Conservation (phyloP, 306 rosid genomes). For the Morella rubra region DNA sequence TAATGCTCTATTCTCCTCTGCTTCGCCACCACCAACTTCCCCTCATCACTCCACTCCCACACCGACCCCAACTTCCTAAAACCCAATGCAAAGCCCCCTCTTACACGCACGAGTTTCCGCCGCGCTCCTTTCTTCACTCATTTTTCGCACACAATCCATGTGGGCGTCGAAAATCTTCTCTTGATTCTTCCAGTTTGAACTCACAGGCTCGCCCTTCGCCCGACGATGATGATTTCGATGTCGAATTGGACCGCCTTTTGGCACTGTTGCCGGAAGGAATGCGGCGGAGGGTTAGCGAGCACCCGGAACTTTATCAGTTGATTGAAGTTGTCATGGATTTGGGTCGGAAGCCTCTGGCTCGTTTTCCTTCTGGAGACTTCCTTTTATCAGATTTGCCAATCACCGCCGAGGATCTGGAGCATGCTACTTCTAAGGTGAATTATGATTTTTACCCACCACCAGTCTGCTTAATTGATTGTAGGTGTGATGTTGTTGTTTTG, state of each 20-base stretch:
- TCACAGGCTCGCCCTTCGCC: slow-evolving; percentile 28
- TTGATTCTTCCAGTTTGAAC: slow-evolving; percentile 18
- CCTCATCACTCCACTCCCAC: slow-evolving; percentile 17
- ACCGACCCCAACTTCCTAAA: slow-evolving; percentile 25
- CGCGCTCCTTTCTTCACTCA: slow-evolving; percentile 19
- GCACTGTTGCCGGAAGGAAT: slow-evolving; percentile 76
- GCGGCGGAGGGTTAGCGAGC: slow-evolving; percentile 70
- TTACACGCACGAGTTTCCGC: slow-evolving; percentile 14
- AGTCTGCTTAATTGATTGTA: slow-evolving; percentile 29
- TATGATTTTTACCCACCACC: slow-evolving; percentile 11
- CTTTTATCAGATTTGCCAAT: slow-evolving; percentile 66
- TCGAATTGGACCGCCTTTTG: slow-evolving; percentile 70
- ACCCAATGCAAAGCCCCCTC: slow-evolving; percentile 31
- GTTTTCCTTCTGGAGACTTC: slow-evolving; percentile 87
- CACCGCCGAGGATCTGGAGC: slow-evolving; percentile 63
- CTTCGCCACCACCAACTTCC: slow-evolving; percentile 33
- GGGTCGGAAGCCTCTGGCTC: slow-evolving; percentile 88
- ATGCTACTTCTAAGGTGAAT: slow-evolving; percentile 82
- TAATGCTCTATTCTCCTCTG: slow-evolving; percentile 53
- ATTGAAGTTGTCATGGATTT: slow-evolving; percentile 94
- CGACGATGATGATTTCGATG: slow-evolving; percentile 59
- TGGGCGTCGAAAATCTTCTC: slow-evolving; percentile 33
- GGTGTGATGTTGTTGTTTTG: not conserved
- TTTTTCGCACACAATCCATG: slow-evolving; percentile 30
- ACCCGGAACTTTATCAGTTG: slow-evolving; percentile 60